Evolutionary conservation across 2,329 filamentous ascomycete genomes (phyloP), one percentile per base, ranked within the genome.

Genomic region (Colletotrichum horii): DNA sequence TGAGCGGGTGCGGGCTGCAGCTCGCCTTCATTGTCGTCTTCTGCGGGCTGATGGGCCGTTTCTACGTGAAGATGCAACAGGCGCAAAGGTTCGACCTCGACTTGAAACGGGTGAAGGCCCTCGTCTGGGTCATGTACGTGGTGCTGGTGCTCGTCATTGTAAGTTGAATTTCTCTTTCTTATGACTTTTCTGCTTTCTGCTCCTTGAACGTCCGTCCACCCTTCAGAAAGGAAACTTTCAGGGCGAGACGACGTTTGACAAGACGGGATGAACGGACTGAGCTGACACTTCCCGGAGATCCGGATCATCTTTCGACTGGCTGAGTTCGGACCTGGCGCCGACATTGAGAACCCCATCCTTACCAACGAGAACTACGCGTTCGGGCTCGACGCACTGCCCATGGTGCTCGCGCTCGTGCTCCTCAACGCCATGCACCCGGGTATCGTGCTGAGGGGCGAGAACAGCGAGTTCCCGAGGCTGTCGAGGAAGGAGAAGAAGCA

Each of bases 271-370:
- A 66, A 74, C 74, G 58, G 65, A 61, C 74, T 36, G 61, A 75
- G 43, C 72, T 78, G 67, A 78, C 24, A 72, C 66, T 16, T 52
- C 55, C 19, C 66, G 61, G 66, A 90, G 86, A 80, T 88, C 32
- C 89, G 91, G 38, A 92, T 93, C 80, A 87, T 92, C 77, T 94
- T 89, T 82, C 90, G 91, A 34, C 84, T 94, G 3, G 81, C 86
- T 68, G 91, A 93, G 80, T 93, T 89, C 78, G 84, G 85, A 0
- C 83, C 84, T 6, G 89, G 89, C 14, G 79, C 88, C 24, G 81
- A 82, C 55, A 78, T 80, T 8, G 77, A 82, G n/a, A 89, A 89
- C 79, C 82, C 84, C 0, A 82, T 90, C 24, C 86, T 88, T 1
- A 85, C 81, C 56, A 84, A 90, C 76, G 90, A 92, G 78, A 85